These are phyloP conservation scores for Symbiodinium natans DNA, from an alignment of 73 alveolate species.

Conservation along the genomic window DNA sequence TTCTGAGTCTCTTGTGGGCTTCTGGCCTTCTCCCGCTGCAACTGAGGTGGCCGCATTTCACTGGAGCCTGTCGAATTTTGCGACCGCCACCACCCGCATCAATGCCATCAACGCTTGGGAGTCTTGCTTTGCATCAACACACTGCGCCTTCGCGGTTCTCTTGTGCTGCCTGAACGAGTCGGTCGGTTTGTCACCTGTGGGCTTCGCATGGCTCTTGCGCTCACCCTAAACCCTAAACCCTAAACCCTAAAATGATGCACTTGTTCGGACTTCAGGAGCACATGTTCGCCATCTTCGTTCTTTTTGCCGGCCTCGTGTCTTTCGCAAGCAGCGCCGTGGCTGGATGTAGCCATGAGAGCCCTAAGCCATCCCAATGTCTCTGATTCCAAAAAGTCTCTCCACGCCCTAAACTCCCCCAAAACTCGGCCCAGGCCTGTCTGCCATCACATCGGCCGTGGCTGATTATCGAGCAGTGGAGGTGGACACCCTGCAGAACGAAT, in stretches of 20 bases:
- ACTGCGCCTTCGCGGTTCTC: too few species aligned
- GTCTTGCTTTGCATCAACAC: not conserved
- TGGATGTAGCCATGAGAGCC: not conserved
- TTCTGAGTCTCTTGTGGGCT: too few species aligned
- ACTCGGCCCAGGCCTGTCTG: conserved; percentile 16
- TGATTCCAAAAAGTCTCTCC: not conserved
- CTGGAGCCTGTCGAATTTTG: conserved; percentile 64
- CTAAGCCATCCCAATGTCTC: too few species aligned
- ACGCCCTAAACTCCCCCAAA: not conserved
- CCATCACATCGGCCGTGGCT: conserved; percentile 22
- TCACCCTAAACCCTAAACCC: too few species aligned
- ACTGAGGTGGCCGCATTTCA: conserved; percentile 37
- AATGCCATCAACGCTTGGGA: conserved; percentile 40
- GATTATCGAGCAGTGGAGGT: conserved; percentile 21
- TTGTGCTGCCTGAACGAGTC: too few species aligned
- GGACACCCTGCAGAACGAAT: not conserved
- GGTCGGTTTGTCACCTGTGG: too few species aligned
- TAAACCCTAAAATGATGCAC: too few species aligned
- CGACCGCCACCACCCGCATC: conserved; percentile 58
- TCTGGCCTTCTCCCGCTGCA: too few species aligned
- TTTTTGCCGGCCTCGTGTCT: conserved; percentile 29
- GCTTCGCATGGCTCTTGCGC: too few species aligned
- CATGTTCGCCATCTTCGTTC: conserved; percentile 28
- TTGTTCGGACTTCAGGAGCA: too few species aligned
- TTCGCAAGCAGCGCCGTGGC: conserved; percentile 27